phyloP scores from a whole-genome alignment of 2,329 filamentous ascomycete species.

The Phialophora tarda region DNA sequence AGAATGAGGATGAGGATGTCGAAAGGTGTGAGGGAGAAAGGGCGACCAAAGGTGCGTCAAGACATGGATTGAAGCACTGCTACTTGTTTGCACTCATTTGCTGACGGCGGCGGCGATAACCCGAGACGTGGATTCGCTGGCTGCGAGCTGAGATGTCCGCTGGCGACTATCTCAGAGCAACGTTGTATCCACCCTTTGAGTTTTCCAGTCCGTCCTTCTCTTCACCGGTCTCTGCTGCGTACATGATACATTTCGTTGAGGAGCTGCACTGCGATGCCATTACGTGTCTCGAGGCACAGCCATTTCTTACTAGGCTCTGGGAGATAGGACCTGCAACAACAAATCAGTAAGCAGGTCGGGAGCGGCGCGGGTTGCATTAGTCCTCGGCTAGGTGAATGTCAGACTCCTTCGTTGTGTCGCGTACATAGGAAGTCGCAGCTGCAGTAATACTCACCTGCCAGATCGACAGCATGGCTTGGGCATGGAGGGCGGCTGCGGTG shows the following conservation, averaged over 20 bases:
- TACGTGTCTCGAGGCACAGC: background rate
- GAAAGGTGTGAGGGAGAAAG: background rate
- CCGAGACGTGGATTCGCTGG: background rate
- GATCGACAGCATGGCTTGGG: background rate
- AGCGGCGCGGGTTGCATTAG: background rate
- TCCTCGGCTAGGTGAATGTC: background rate
- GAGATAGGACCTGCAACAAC: background rate
- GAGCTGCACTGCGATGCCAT: background rate
- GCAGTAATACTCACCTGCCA: background rate
- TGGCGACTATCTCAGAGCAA: background rate
- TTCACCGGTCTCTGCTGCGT: background rate
- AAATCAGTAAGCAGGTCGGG: background rate
- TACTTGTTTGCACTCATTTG: background rate
- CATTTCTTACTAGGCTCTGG: background rate
- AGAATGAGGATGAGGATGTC: background rate
- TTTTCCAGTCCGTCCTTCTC: background rate
- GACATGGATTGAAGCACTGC: background rate
- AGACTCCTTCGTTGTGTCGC: too few species aligned
- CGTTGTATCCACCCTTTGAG: background rate
- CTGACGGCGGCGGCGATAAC: background rate
- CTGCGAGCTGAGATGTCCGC: background rate
- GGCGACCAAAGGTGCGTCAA: background rate
- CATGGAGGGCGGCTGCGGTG: background rate
- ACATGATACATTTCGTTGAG: background rate
- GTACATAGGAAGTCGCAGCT: background rate